A percentile compares a stretch with the other conserved stretches of the same genome.
Conservation (phyloP, 2,329 filamentous ascomycete genomes). For the Calonectria montana region DNA sequence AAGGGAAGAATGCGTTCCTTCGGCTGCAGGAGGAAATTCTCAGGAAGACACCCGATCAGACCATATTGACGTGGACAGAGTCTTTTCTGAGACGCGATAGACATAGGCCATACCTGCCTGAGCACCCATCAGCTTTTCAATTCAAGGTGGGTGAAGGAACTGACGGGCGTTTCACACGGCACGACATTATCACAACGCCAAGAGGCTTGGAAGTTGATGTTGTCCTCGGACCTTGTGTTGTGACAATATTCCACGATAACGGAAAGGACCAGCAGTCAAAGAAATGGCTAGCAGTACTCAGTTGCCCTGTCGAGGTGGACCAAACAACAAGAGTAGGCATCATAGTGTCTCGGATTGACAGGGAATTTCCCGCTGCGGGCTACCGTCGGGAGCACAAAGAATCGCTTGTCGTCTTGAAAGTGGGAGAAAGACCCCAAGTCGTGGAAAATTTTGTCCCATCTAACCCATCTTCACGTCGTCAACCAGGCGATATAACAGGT, state of each 20-base stretch:
- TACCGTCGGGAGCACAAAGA: conserved; percentile 4
- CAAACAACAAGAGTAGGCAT: neutral
- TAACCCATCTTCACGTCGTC: neutral
- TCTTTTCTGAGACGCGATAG: neutral
- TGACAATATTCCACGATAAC: neutral
- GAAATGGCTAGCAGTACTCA: conserved; percentile 1
- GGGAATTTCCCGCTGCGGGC: neutral
- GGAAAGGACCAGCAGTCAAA: neutral
- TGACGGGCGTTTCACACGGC: neutral
- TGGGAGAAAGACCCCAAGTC: neutral
- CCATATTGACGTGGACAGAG: conserved; percentile 44
- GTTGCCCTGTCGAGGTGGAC: conserved; percentile 8
- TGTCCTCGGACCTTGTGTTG: neutral
- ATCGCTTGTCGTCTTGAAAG: neutral
- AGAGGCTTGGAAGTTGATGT: neutral
- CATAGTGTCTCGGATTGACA: neutral
- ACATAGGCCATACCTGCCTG: neutral
- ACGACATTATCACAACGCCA: neutral
- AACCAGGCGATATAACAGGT: conserved; percentile 2
- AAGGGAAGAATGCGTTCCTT: conserved; percentile 48
- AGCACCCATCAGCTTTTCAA: neutral
- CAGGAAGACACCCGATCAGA: conserved; percentile 47
- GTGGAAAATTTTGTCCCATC: neutral
- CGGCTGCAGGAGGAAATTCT: conserved; percentile 50
- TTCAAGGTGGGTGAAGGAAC: neutral